These are phyloP conservation scores for Austroboletus niveus DNA, from an alignment of 1,284 basidiomycete species.

Conservation along the genomic window DNA sequence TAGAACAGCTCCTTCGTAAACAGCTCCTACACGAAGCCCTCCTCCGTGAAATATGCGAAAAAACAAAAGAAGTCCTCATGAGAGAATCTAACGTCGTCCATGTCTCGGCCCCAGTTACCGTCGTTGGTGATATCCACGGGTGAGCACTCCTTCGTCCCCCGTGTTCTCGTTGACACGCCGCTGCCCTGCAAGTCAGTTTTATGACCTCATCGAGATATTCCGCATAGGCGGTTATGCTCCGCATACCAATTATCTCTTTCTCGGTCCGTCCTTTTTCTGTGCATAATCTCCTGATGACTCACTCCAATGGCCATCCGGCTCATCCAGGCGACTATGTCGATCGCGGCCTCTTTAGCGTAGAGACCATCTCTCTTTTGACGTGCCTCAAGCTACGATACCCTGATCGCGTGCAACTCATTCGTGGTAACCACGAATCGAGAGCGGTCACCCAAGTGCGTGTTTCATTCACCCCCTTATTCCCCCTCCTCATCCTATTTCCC, in stretches of 20 bases:
- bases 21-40: slow-evolving; percentile 91
- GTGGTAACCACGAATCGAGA: slow-evolving; percentile 97
- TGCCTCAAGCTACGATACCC: slow-evolving; percentile 98
- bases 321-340: slow-evolving; percentile 93
- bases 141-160: slow-evolving; percentile 44
- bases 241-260: slow-evolving; percentile 96
- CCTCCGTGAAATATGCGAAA: slow-evolving; percentile 95
- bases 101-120: slow-evolving; percentile 96
- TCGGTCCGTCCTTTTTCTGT: slow-evolving; percentile 57
- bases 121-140: slow-evolving; percentile 99
- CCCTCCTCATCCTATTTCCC: slow-evolving; percentile 22
- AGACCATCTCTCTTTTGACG: slow-evolving; percentile 96
- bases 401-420: slow-evolving; percentile 93
- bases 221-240: slow-evolving; percentile 97
- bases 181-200: slow-evolving; percentile 81
- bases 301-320: slow-evolving; percentile 1
- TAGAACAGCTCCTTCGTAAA: slow-evolving; percentile 86
- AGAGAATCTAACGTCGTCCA: slow-evolving; percentile 98
- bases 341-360: slow-evolving; percentile 95
- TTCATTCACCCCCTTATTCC: not conserved
- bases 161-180: slow-evolving; percentile 24
- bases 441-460: slow-evolving; percentile 90
- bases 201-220: slow-evolving; percentile 99
- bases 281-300: not conserved
- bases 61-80: slow-evolving; percentile 99